Evolutionary conservation across 106 monocot genomes (phyloP), one percentile per base, ranked within the genome.

Genomic region (Apostasia shenzhenica): DNA sequence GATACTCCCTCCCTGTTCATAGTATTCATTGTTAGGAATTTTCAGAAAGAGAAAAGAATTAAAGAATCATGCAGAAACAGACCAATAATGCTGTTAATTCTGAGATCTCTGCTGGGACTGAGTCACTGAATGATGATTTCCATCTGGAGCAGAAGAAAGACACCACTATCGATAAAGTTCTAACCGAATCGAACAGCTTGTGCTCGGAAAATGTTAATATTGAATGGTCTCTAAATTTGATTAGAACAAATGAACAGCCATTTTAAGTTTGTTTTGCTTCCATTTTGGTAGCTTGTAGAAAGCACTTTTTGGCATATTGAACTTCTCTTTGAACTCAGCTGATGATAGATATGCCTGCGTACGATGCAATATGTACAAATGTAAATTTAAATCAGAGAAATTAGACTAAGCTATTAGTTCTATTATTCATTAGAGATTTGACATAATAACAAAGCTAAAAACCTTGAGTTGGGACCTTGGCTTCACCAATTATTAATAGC

Each of bases 281-380:
- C 88, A 88, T 50, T 88, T 88, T 5, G 88, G 84, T 41, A 88
- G 63, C 73, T 84, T 88, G 74, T 70, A 79, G 71, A 88, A 88
- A 14, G 73, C 79, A 57, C 70, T 77, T 74, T 79, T 88, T 60
- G 75, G 71, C 88, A 84, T 77, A 58, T 61, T 68, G 44, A 88
- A 86, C 45, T 80, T 91, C 65, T 79, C 86, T 61, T 68, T 77
- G 48, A 91, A 91, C 47, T 91, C 91, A 5, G 38, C 71, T 10
- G 82, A 75, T 3, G 86, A 84, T 74, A 91, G 55, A 68, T 91
- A 91, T 7, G 75, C 70, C 91, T 91, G 84, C 61, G 52, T 13
- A 47, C 41, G 45, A 9, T 11, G 11, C n/a, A 26, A 38, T 26
- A 3, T 57, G 57, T 3, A 13, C 13, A 12, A 14, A 57, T 57